These are phyloP conservation scores for Monosporozyma unispora DNA, from an alignment of 805 yeast genomes.

Conservation along the genomic window DNA sequence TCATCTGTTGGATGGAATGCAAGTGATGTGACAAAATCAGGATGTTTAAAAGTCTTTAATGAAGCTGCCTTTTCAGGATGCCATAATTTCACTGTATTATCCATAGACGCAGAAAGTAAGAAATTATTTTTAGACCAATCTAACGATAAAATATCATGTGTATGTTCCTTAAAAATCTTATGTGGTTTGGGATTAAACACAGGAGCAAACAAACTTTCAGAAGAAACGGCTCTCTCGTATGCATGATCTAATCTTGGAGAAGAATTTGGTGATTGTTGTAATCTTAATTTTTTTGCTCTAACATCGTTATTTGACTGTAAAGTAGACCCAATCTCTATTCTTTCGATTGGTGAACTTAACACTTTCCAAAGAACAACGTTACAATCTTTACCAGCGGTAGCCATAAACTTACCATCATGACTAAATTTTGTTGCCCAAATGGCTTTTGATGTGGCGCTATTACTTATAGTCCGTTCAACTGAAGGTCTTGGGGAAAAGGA, in stretches of 20 bases:
- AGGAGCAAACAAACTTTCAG: conserved; percentile 46
- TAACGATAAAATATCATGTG: conserved; percentile 58
- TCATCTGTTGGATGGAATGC: conserved; percentile 81
- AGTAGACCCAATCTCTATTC: conserved; percentile 36
- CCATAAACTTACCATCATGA: conserved; percentile 71
- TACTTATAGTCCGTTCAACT: background rate
- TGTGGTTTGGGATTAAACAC: conserved; percentile 66
- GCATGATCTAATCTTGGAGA: background rate
- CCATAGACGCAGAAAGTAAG: conserved; percentile 73
- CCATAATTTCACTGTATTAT: conserved; percentile 76
- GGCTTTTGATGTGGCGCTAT: conserved; percentile 30
- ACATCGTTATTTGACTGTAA: conserved; percentile 10
- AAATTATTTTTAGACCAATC: conserved; percentile 89
- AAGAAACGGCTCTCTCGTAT: background rate
- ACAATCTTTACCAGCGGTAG: conserved; percentile 75
- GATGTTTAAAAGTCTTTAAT: conserved; percentile 56
- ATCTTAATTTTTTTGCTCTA: conserved; percentile 3
- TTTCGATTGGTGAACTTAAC: conserved; percentile 59
- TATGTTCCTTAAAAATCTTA: conserved; percentile 58
- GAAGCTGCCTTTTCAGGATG: conserved; percentile 61
- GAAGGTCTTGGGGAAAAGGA: conserved; percentile 3
- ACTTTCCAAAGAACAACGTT: conserved; percentile 71
- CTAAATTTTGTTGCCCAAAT: conserved; percentile 69
- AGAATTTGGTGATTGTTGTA: conserved; percentile 3
- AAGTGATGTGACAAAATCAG: conserved; percentile 74